A percentile compares a stretch with the other conserved stretches of the same genome.
These are phyloP conservation scores for Symbiodinium pilosum DNA, from an alignment of 73 alveolate genomes.

Conservation along the genomic window DNA sequence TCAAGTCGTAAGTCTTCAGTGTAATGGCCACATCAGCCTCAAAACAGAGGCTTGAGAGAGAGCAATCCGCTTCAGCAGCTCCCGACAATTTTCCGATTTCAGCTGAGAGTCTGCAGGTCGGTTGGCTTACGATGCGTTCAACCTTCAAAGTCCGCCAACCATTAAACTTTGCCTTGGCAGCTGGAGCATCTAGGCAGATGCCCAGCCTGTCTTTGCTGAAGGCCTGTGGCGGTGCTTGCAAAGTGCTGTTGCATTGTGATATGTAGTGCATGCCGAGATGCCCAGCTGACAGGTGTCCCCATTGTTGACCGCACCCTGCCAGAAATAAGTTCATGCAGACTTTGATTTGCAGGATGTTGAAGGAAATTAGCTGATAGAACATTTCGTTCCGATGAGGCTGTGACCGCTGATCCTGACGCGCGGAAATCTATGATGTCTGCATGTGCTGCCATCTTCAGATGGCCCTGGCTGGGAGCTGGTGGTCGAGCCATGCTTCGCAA, in stretches of 20 bases:
- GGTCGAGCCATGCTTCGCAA: slow-evolving; percentile 41
- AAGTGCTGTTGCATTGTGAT: background rate
- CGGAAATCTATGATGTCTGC: slow-evolving; percentile 3
- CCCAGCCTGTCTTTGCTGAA: slow-evolving; percentile 64
- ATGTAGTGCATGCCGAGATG: background rate
- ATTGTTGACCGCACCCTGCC: slow-evolving; percentile 28
- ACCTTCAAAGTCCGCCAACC: slow-evolving; percentile 76
- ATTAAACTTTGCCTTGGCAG: slow-evolving; percentile 56
- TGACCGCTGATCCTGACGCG: slow-evolving; percentile 30
- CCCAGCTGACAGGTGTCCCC: slow-evolving; percentile 71
- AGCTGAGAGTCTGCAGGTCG: no score
- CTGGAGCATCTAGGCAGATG: slow-evolving; percentile 10
- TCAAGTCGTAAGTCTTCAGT: no score
- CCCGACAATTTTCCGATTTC: no score
- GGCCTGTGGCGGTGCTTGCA: background rate
- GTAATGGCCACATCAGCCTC: no score
- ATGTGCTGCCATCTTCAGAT: slow-evolving; percentile 22
- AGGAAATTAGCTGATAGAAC: no score
- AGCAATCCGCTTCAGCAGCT: no score
- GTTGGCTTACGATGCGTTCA: slow-evolving; percentile 70
- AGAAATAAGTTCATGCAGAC: background rate
- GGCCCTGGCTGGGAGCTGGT: slow-evolving; percentile 48
- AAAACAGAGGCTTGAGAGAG: no score
- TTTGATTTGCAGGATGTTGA: background rate
- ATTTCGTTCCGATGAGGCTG: no score